A percentile compares a stretch with the other conserved stretches of the same genome.
Conservation (phyloP, 2,329 filamentous ascomycete genomes). For the Davidsoniella virescens region DNA sequence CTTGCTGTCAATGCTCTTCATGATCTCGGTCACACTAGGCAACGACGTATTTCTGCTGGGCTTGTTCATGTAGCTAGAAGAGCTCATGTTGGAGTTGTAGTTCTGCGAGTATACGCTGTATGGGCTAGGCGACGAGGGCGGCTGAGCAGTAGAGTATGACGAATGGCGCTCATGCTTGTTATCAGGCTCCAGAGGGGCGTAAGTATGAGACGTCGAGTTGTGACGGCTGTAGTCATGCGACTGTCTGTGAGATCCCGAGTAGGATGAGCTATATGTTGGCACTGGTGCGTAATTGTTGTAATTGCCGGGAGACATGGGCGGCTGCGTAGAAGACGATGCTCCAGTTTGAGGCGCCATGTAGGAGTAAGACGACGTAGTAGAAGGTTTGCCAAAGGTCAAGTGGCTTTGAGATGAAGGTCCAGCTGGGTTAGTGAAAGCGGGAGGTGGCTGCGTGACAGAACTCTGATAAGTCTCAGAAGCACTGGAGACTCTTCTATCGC, state of each 20-base stretch:
- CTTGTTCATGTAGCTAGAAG: background rate
- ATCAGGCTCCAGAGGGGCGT: slow-evolving; percentile 5
- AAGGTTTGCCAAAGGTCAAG: background rate
- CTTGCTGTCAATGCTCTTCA: too few species aligned
- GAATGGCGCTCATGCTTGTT: slow-evolving; percentile 5
- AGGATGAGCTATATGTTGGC: background rate
- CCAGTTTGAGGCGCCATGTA: too few species aligned
- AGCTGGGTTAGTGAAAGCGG: background rate
- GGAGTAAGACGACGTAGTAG: background rate
- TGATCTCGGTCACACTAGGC: too few species aligned
- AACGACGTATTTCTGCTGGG: too few species aligned
- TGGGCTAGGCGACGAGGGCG: slow-evolving; percentile 4
- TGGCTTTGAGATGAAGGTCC: background rate
- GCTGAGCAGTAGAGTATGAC: background rate
- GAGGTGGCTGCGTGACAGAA: background rate
- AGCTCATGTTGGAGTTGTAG: background rate
- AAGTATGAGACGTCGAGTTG: slow-evolving; percentile 2
- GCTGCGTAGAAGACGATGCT: slow-evolving; percentile 15
- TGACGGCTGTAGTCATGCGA: slow-evolving; percentile 7
- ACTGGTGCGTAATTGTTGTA: slow-evolving; percentile 1
- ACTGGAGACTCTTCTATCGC: background rate
- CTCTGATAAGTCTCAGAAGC: background rate
- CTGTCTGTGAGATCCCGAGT: background rate
- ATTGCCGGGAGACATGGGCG: slow-evolving; percentile 20
- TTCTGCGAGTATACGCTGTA: background rate